A percentile compares a stretch with the other conserved stretches of the same genome.
Conservation (phyloP, 352 stramenopile species). For the Chrysophaeum taylorii region DNA sequence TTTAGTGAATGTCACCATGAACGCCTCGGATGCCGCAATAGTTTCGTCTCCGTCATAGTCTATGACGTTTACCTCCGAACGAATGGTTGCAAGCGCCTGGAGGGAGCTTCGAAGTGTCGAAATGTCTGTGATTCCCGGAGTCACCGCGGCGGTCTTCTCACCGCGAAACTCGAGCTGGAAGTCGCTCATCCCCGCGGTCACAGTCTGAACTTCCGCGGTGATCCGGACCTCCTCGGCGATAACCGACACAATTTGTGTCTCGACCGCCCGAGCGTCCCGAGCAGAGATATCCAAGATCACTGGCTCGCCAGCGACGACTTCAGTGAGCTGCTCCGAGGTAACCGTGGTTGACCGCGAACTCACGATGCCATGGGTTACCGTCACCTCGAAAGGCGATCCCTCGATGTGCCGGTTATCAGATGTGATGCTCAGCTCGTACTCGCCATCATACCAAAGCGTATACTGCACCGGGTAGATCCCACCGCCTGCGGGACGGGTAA, state of each 20-base stretch:
- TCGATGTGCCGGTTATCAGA: slow-evolving; percentile 60
- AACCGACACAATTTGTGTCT: slow-evolving; percentile 49
- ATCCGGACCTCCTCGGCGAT: slow-evolving; percentile 21
- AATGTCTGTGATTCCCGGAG: too few relatives aligned
- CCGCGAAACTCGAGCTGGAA: slow-evolving; percentile 54
- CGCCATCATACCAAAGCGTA: slow-evolving; percentile 70
- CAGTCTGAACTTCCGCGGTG: slow-evolving; percentile 57
- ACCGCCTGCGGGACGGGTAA: slow-evolving; percentile 42
- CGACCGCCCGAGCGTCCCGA: slow-evolving; percentile 59
- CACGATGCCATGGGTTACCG: slow-evolving; percentile 54
- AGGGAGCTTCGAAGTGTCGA: slow-evolving; percentile 24
- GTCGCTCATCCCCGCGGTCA: slow-evolving; percentile 46
- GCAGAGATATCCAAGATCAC: slow-evolving; percentile 72
- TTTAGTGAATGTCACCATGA: slow-evolving; percentile 20
- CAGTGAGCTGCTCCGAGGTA: slow-evolving; percentile 56
- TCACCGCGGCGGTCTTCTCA: slow-evolving; percentile 36
- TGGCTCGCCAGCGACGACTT: slow-evolving; percentile 51
- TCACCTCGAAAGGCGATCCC: slow-evolving; percentile 70
- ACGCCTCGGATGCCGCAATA: not conserved
- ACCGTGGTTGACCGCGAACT: slow-evolving; percentile 50
- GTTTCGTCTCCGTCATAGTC: slow-evolving; percentile 4
- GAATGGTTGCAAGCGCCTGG: slow-evolving; percentile 20
- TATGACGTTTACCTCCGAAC: slow-evolving; percentile 18
- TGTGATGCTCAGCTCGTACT: slow-evolving; percentile 73
- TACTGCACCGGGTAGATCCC: slow-evolving; percentile 81